Conservation (phyloP, 2,329 filamentous ascomycete species). For the Lasiodiplodia hormozganensis region DNA sequence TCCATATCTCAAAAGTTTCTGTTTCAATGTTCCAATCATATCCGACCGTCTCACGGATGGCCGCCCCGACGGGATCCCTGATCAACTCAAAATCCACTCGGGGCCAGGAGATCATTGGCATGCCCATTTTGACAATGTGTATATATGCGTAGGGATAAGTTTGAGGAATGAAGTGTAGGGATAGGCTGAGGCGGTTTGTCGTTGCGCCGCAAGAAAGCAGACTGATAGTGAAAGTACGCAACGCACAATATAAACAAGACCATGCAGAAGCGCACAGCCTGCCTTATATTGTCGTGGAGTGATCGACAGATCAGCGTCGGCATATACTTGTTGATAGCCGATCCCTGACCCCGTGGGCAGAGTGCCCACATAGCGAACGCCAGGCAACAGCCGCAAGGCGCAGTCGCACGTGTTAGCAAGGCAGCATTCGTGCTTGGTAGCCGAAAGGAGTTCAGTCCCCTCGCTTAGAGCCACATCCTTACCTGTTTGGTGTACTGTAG, state of each 20-base stretch:
- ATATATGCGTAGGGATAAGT: too few species aligned
- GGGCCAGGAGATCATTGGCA: neutral
- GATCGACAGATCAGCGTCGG: conserved; percentile 17
- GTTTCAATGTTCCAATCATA: neutral
- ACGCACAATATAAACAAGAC: too few species aligned
- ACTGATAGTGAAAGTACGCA: too few species aligned
- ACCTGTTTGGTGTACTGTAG: neutral
- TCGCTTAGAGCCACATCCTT: neutral
- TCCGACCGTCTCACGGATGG: neutral
- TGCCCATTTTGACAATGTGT: neutral
- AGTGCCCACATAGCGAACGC: neutral
- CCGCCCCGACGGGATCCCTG: neutral
- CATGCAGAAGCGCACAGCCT: too few species aligned
- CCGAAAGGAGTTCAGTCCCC: neutral
- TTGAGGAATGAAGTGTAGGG: too few species aligned
- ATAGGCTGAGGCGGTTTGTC: too few species aligned
- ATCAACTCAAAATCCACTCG: neutral
- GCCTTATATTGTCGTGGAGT: too few species aligned
- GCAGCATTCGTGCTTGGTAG: neutral
- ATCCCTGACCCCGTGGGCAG: neutral
- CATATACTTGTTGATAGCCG: neutral
- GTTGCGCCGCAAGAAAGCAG: too few species aligned
- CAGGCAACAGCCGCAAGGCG: neutral
- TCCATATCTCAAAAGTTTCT: neutral
- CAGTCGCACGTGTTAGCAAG: neutral